Evolutionary conservation across 805 yeast species (phyloP).

Genomic region (Spathaspora sp.): DNA sequence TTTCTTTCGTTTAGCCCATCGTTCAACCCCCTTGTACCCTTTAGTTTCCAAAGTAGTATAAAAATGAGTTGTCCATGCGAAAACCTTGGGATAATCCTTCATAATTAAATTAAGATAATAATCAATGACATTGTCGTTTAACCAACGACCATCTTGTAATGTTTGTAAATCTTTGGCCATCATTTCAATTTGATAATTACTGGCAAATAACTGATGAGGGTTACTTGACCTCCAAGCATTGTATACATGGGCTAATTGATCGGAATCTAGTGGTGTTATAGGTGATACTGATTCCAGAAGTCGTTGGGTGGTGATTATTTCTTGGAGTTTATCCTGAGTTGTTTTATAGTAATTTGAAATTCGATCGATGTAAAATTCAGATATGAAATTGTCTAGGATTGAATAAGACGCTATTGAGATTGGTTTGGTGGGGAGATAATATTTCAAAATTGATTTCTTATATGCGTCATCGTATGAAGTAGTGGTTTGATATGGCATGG

Average conservation of each 20-base stretch:
- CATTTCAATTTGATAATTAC: constrained; percentile 49
- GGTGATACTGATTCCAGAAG: constrained; percentile 5
- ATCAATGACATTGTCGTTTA: constrained; percentile 89
- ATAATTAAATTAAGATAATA: constrained; percentile 61
- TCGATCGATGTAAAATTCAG: constrained; percentile 10
- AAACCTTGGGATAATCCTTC: constrained; percentile 41
- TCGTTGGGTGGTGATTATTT: constrained; percentile 13
- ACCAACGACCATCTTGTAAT: constrained; percentile 69
- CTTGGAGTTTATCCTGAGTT: constrained; percentile 9
- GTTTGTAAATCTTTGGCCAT: constrained; percentile 66
- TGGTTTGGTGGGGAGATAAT: constrained; percentile 3
- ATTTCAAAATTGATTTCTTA: constrained; percentile 6
- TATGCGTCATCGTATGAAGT: background rate
- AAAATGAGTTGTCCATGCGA: constrained; percentile 86
- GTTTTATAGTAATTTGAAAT: constrained; percentile 7
- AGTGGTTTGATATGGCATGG: background rate
- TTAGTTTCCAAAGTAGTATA: constrained; percentile 64
- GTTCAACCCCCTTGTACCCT: constrained; percentile 59
- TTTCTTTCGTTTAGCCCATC: constrained; percentile 26
- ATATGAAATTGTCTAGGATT: constrained; percentile 9
- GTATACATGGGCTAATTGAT: constrained; percentile 10
- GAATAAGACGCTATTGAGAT: background rate
- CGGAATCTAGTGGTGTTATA: constrained; percentile 9
- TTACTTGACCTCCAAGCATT: constrained; percentile 9
- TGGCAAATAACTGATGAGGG: constrained; percentile 8